Conservation (phyloP, 1,284 basidiomycete genomes). For the Boletus smithii region DNA sequence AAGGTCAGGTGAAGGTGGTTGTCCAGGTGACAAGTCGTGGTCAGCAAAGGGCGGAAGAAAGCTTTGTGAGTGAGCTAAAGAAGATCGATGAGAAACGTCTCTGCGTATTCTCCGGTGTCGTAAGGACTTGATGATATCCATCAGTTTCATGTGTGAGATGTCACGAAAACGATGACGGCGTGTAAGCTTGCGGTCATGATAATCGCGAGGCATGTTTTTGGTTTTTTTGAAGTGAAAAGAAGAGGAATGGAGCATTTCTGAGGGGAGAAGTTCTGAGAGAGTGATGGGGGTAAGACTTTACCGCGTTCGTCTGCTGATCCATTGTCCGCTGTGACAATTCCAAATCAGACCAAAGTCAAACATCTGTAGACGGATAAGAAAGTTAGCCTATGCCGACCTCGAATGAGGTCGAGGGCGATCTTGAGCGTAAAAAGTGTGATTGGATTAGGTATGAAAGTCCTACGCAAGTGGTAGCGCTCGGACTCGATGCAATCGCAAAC, state of each 20-base stretch:
- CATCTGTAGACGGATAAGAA: neutral
- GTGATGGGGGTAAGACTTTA: neutral
- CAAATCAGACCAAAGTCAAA: slow-evolving; percentile 16
- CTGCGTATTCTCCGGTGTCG: slow-evolving; percentile 14
- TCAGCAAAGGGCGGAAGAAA: slow-evolving; percentile 3
- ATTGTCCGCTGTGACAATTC: slow-evolving; percentile 9
- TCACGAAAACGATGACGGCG: slow-evolving; percentile 17
- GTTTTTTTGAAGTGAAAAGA: slow-evolving; percentile 17
- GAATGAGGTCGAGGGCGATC: neutral
- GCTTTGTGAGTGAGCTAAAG: slow-evolving; percentile 6
- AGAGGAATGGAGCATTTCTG: slow-evolving; percentile 16
- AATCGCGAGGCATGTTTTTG: slow-evolving; percentile 12
- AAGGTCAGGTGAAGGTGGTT: neutral
- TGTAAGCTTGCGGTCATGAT: slow-evolving; percentile 10
- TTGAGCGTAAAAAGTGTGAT: neutral
- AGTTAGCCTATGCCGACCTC: neutral
- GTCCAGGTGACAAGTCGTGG: slow-evolving; percentile 7
- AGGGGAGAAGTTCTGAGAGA: neutral
- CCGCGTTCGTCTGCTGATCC: neutral
- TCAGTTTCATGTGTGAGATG: slow-evolving; percentile 22
- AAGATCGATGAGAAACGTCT: slow-evolving; percentile 3
- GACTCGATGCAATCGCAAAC: neutral
- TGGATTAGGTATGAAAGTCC: neutral
- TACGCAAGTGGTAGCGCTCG: neutral
- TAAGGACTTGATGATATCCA: slow-evolving; percentile 27